Percentiles rank a stretch among this genome's conserved stretches.
Evolutionary conservation across 2,329 filamentous ascomycete genomes (phyloP).

Genomic region (Aureobasidium sp.): DNA sequence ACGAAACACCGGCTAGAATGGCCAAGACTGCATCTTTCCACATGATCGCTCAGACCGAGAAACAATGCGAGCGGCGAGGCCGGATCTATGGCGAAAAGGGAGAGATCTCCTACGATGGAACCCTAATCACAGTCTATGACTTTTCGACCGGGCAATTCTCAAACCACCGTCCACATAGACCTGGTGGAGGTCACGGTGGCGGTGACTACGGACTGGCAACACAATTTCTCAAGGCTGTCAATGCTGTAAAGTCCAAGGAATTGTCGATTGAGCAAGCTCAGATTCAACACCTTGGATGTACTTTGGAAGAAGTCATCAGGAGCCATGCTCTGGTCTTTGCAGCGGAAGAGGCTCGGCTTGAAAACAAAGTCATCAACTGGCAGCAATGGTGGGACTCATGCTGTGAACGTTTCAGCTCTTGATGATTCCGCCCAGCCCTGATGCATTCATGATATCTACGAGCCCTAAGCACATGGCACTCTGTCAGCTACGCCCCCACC

Average conservation of each 20-base stretch:
- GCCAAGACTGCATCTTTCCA: slow-evolving; percentile 86
- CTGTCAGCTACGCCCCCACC: neutral
- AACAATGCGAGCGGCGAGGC: slow-evolving; percentile 78
- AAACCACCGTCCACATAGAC: slow-evolving; percentile 39
- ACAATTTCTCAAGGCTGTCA: slow-evolving; percentile 77
- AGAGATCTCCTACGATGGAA: slow-evolving; percentile 79
- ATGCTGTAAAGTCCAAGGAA: slow-evolving; percentile 65
- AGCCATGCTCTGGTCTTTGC: slow-evolving; percentile 93
- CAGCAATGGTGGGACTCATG: slow-evolving; percentile 61
- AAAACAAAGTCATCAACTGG: slow-evolving; percentile 68
- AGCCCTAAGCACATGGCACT: neutral
- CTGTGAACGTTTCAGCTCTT: neutral
- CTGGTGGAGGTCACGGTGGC: slow-evolving; percentile 61
- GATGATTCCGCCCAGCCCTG: neutral
- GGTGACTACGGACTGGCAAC: slow-evolving; percentile 73
- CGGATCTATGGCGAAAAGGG: slow-evolving; percentile 80
- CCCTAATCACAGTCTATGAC: slow-evolving; percentile 66
- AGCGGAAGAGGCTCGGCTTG: slow-evolving; percentile 74
- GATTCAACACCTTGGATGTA: slow-evolving; percentile 68
- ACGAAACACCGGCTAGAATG: slow-evolving; percentile 36
- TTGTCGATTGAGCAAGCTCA: slow-evolving; percentile 66
- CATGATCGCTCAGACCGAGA: slow-evolving; percentile 86
- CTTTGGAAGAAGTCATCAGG: slow-evolving; percentile 76
- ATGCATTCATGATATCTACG: neutral
- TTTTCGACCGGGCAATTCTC: slow-evolving; percentile 55